Conservation (phyloP, 495 filamentous ascomycete species). For the Talaromyces nanjingensis region DNA sequence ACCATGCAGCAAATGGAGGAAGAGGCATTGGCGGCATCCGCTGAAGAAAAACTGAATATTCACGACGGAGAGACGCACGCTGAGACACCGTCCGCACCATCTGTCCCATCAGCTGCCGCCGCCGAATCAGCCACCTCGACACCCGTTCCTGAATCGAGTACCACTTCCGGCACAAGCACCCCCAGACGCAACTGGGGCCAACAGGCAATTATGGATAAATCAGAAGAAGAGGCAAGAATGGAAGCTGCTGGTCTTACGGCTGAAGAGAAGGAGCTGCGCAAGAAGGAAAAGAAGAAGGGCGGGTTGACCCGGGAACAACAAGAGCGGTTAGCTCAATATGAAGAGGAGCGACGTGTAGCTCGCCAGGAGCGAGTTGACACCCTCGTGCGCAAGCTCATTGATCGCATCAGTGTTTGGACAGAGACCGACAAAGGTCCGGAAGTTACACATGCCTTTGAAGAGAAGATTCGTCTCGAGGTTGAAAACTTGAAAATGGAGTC, state of each 20-base stretch:
- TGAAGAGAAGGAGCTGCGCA: constrained; percentile 69
- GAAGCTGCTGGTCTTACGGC: constrained; percentile 62
- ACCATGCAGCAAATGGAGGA: constrained; percentile 67
- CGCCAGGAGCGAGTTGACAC: constrained; percentile 88
- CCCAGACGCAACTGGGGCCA: constrained; percentile 64
- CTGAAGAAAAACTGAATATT: constrained; percentile 42
- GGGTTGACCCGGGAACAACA: constrained; percentile 82
- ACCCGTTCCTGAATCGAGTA: constrained; percentile 23
- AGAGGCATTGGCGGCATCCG: constrained; percentile 45
- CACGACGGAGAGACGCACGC: constrained; percentile 37
- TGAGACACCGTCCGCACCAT: constrained; percentile 15
- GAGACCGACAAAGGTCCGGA: constrained; percentile 87
- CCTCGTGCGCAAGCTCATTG: constrained; percentile 74
- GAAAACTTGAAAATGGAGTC: constrained; percentile 99
- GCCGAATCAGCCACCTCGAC: constrained; percentile 16
- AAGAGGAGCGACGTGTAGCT: constrained; percentile 73
- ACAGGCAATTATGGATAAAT: constrained; percentile 79
- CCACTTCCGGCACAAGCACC: constrained; percentile 55
- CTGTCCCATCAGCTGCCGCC: constrained; percentile 16
- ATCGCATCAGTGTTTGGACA: constrained; percentile 92
- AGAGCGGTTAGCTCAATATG: constrained; percentile 81
- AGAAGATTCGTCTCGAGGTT: constrained; percentile 89
- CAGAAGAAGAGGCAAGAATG: constrained; percentile 75
- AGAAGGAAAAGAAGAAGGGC: constrained; percentile 83
- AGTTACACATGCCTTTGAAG: constrained; percentile 82